phyloP scores from a whole-genome alignment of 176 grass and related monocot genomes.

The Hyparrhenia diplandra region DNA sequence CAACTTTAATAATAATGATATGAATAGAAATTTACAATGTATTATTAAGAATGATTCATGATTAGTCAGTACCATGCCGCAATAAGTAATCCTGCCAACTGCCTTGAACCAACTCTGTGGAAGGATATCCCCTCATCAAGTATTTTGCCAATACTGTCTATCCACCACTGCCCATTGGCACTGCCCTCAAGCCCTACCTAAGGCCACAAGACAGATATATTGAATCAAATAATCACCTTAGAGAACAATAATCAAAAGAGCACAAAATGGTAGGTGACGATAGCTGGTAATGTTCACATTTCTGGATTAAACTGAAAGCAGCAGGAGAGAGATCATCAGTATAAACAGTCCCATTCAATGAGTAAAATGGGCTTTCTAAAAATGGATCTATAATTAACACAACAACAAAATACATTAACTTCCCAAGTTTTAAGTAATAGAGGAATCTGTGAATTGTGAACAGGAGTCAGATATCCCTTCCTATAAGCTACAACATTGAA shows the following conservation, averaged over 20 bases:
- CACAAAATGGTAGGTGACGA: not conserved
- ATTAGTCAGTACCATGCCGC: slow-evolving; percentile 63
- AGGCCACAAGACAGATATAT: slow-evolving; percentile 24
- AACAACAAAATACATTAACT: not conserved
- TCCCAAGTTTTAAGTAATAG: not conserved
- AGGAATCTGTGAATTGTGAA: not conserved
- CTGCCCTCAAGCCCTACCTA: slow-evolving; percentile 97
- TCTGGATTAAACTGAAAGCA: not conserved
- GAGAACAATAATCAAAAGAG: not conserved
- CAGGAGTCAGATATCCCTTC: slow-evolving; percentile 4
- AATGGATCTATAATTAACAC: not conserved
- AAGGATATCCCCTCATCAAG: slow-evolving; percentile 83
- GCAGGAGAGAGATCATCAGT: not conserved
- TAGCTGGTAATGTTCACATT: not conserved
- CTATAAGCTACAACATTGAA: slow-evolving; percentile 8
- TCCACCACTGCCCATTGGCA: slow-evolving; percentile 92
- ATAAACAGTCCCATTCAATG: not conserved
- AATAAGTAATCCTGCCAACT: slow-evolving; percentile 92
- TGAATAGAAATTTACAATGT: slow-evolving; percentile 9
- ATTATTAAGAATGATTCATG: slow-evolving; percentile 4
- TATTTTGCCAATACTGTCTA: slow-evolving; percentile 75
- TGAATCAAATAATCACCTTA: slow-evolving; percentile 16
- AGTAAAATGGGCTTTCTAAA: not conserved
- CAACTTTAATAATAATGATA: not conserved
- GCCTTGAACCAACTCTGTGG: slow-evolving; percentile 94